Conservation (phyloP, 139 green algal genomes). For the Chlamydomonas incerta region DNA sequence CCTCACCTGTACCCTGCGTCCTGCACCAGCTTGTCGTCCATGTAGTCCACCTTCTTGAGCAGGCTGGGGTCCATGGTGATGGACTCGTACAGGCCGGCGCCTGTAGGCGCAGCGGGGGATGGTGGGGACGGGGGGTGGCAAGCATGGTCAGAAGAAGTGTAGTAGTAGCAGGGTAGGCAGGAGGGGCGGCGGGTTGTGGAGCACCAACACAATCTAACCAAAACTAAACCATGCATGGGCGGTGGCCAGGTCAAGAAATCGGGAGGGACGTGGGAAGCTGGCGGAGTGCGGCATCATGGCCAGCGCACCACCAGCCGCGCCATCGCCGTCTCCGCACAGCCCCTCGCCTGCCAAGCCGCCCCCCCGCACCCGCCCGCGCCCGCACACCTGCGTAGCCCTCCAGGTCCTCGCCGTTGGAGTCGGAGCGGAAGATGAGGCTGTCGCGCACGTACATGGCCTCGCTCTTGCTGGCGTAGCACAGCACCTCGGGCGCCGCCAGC, state of each 20-base stretch:
- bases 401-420: conserved; percentile 97
- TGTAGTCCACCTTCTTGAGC: conserved; percentile 77
- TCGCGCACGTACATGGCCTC: conserved; percentile 92
- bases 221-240: too few relatives aligned
- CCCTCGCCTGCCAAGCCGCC: too few relatives aligned
- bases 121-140: not conserved
- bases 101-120: conserved; percentile 44
- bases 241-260: too few relatives aligned
- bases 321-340: too few relatives aligned
- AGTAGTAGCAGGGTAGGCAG: too few relatives aligned
- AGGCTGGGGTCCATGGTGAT: conserved; percentile 93
- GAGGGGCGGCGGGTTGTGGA: too few relatives aligned
- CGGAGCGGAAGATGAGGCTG: conserved; percentile 93
- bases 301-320: too few relatives aligned
- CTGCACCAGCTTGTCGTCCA: conserved; percentile 82
- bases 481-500: conserved; percentile 81
- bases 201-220: too few relatives aligned
- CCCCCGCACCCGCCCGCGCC: not conserved
- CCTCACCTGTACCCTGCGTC: conserved; percentile 73
- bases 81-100: conserved; percentile 93
- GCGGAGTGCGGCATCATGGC: too few relatives aligned
- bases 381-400: conserved; percentile 87
- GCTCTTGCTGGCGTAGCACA: conserved; percentile 91
- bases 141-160: too few relatives aligned
- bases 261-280: too few relatives aligned